These are phyloP conservation scores for Penicillium robsamsonii DNA, from an alignment of 495 filamentous ascomycete genomes.

Conservation along the genomic window DNA sequence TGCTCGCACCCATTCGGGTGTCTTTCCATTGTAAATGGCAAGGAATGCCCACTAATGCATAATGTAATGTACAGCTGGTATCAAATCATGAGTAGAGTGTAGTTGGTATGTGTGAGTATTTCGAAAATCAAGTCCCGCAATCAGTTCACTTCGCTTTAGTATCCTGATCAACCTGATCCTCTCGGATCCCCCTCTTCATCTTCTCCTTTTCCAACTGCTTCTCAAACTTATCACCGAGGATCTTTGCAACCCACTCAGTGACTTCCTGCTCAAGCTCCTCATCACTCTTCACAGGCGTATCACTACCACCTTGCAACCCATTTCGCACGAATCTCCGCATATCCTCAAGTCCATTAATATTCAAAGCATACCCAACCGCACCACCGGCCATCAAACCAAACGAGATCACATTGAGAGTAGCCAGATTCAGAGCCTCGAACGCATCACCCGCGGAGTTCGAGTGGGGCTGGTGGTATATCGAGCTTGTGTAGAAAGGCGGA, in stretches of 20 bases:
- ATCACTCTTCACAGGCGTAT: conserved; percentile 38
- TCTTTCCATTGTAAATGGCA: not conserved
- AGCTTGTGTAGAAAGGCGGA: conserved; percentile 66
- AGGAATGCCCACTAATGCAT: conserved; percentile 1
- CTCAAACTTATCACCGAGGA: conserved; percentile 55
- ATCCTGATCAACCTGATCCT: conserved; percentile 12
- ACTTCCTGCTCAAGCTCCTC: conserved; percentile 65
- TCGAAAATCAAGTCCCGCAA: not conserved
- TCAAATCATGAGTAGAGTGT: conserved; percentile 17
- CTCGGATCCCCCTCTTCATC: conserved; percentile 25
- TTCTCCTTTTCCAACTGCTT: conserved; percentile 38
- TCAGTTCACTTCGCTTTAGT: conserved; percentile 14
- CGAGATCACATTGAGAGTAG: conserved; percentile 74
- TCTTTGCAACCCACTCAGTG: conserved; percentile 65
- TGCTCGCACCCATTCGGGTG: not conserved
- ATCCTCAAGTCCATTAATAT: conserved; percentile 70
- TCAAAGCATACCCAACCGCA: conserved; percentile 64
- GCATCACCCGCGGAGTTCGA: conserved; percentile 63
- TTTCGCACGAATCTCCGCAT: conserved; percentile 54
- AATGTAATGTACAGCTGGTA: conserved; percentile 28
- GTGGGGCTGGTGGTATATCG: conserved; percentile 40
- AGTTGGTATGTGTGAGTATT: not conserved
- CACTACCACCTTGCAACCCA: conserved; percentile 44
- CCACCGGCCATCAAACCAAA: conserved; percentile 68
- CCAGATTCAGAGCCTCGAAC: conserved; percentile 75